Evolutionary conservation across 2,329 filamentous ascomycete genomes (phyloP).

Genomic region (Ustulina deusta): DNA sequence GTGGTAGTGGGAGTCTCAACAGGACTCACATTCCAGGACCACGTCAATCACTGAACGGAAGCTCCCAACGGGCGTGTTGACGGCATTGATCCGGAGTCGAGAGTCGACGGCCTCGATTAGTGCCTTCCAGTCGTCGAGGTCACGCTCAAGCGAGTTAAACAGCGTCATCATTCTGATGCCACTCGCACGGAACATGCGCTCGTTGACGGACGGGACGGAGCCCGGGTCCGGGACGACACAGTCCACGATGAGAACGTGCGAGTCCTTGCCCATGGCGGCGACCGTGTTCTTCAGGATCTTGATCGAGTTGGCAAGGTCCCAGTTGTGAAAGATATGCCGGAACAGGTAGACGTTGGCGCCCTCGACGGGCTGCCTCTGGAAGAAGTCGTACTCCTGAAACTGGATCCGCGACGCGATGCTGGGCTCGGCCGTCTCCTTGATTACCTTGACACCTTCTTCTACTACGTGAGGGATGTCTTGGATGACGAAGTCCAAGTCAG

Average conservation of each 20-base stretch:
- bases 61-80: conserved; percentile 10
- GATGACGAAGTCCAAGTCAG: too few species aligned
- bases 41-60: conserved; percentile 12
- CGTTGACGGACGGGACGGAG: background rate
- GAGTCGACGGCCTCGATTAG: conserved; percentile 4
- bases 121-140: conserved; percentile 7
- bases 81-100: conserved; percentile 3
- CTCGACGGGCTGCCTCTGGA: conserved; percentile 24
- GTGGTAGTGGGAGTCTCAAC: too few species aligned
- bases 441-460: too few species aligned
- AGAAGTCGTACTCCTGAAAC: conserved; percentile 31
- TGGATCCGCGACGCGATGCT: conserved; percentile 12
- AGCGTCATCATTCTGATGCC: conserved; percentile 10
- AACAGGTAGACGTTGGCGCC: conserved; percentile 31
- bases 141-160: conserved; percentile 11
- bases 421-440: conserved; percentile 3
- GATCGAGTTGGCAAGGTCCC: conserved; percentile 20
- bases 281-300: conserved; percentile 25
- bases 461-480: too few species aligned
- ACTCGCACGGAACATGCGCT: conserved; percentile 5
- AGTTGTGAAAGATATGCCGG: conserved; percentile 34
- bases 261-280: conserved; percentile 12
- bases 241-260: conserved; percentile 24
- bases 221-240: conserved; percentile 21
- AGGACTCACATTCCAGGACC: background rate